These are phyloP conservation scores for Capsicum pubescens DNA, from an alignment of 257 asterid species.

Conservation along the genomic window DNA sequence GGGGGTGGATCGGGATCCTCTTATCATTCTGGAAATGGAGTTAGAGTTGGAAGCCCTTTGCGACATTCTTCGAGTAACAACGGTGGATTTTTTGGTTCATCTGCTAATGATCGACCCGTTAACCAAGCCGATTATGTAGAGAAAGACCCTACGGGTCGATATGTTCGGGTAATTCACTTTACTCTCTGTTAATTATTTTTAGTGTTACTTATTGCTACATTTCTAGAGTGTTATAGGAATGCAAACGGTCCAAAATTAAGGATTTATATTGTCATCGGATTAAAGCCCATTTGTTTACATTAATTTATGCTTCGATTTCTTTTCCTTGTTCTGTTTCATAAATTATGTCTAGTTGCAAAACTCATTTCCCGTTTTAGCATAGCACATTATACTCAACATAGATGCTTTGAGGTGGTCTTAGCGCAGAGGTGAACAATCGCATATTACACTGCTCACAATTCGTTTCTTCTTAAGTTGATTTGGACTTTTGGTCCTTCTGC, in stretches of 20 bases:
- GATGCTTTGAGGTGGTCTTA: neutral
- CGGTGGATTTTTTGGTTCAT: constrained; percentile 33
- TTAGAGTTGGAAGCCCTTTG: constrained; percentile 34
- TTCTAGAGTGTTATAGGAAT: neutral
- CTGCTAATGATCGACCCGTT: constrained; percentile 33
- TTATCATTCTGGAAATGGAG: constrained; percentile 33
- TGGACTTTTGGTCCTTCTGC: neutral
- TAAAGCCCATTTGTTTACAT: neutral
- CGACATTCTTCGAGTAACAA: constrained; percentile 33
- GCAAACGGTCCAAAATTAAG: neutral
- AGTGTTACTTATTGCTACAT: neutral
- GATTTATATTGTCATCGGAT: neutral
- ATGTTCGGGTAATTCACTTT: constrained; percentile 56
- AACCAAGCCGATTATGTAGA: constrained; percentile 59
- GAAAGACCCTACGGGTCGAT: constrained; percentile 64
- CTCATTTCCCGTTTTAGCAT: neutral
- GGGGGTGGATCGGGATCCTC: constrained; percentile 38
- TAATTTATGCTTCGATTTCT: neutral
- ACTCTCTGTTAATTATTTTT: neutral
- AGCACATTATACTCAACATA: neutral
- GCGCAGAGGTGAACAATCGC: neutral
- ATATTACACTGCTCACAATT: neutral
- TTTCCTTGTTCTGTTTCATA: neutral
- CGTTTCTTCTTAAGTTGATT: neutral
- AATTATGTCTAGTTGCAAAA: neutral